Evolutionary conservation across 345 rosid genomes (phyloP), one percentile per base, ranked within the genome.

Genomic region (Camelina laxa): DNA sequence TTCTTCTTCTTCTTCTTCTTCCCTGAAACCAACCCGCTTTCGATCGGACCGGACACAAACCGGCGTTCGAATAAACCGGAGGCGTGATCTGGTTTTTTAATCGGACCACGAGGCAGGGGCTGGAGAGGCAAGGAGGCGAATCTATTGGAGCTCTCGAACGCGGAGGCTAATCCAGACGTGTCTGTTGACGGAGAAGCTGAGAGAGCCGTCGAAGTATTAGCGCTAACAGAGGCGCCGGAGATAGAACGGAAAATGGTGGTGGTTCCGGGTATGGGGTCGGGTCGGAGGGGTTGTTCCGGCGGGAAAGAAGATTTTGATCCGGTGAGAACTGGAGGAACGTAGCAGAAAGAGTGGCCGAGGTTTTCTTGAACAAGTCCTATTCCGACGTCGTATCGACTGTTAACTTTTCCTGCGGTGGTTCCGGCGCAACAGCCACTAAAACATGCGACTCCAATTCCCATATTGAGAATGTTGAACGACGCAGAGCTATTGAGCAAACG

Each of bases 201-300:
- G 36, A 86, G 90, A 0, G 85, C 82, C 20, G 97, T 84, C 1
- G 97, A 87, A 17, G 86, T 74, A 85, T 95, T 95, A 74, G 99
- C 98, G 71, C 99, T 85, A 65, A 92, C 85, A 14, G 97, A 95
- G 16, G 99, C 99, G 39, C 99, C 99, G 78, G 99, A 89, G 51
- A 95, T 92, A 36, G 96, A 70, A 16, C 88, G 86, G 79, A 92
- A 88, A 22, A 92, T 85, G 24, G 90, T 81, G 45, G 74, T 72
- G 6, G 72, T 57, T 69, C 55, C 84, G 70, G 35, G 88, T 73
- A 74, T 79, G 81, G 74, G 84, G 10, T 81, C 83, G 14, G 79
- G 58, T 39, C 70, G 82, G 30, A 83, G 86, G 13, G 93, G 76
- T 4, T 79, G 78, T 47, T 77, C 75, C 0, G 61, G 67, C 41